Conservation (phyloP, 768 basidiomycete genomes). For the Postia placenta region DNA sequence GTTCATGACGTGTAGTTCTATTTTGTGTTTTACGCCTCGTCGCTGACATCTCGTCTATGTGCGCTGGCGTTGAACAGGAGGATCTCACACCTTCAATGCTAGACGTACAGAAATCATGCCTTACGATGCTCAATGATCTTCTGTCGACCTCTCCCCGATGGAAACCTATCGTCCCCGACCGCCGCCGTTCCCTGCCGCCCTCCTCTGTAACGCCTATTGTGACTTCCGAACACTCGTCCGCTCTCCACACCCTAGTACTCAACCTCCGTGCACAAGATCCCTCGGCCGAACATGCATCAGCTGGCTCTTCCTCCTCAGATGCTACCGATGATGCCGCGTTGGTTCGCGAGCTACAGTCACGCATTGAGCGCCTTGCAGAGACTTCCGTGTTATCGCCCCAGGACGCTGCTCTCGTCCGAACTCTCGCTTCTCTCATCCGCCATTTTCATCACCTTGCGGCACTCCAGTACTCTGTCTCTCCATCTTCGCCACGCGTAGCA, state of each 20-base stretch:
- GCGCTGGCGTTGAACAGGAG: conserved; percentile 27
- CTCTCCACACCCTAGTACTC: conserved; percentile 55
- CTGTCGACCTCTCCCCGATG: conserved; percentile 39
- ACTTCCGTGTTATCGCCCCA: conserved; percentile 31
- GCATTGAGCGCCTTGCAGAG: conserved; percentile 43
- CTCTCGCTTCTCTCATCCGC: conserved; percentile 63
- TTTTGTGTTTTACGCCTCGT: neutral
- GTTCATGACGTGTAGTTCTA: neutral
- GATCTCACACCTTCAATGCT: conserved; percentile 69
- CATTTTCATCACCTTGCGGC: conserved; percentile 54
- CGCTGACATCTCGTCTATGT: too few species aligned
- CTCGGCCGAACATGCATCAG: conserved; percentile 41
- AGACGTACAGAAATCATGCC: conserved; percentile 65
- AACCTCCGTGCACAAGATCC: conserved; percentile 51
- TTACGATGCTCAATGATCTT: conserved; percentile 68
- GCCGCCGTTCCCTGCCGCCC: conserved; percentile 55
- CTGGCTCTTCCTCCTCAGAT: conserved; percentile 19
- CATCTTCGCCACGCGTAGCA: conserved; percentile 6
- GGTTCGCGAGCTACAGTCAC: conserved; percentile 51
- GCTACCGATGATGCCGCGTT: conserved; percentile 40
- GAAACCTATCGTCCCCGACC: conserved; percentile 53
- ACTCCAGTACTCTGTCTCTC: conserved; percentile 6
- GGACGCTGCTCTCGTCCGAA: conserved; percentile 59
- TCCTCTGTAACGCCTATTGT: conserved; percentile 23
- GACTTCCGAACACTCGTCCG: conserved; percentile 30